phyloP scores from a whole-genome alignment of 345 rosid genomes.

The Nasturtium officinale region DNA sequence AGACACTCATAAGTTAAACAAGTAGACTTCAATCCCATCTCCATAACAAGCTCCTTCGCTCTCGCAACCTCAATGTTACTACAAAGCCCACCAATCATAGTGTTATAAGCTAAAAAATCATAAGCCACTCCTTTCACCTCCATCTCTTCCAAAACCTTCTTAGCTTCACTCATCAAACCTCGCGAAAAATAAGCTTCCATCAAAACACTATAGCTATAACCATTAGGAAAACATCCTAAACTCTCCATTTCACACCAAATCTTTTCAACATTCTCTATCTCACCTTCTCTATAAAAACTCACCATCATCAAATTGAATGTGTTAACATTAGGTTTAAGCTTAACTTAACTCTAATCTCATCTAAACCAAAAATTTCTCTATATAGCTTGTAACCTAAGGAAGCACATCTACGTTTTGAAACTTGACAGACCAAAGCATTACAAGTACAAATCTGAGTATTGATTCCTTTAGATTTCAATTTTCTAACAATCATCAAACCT shows the following conservation, averaged over 20 bases:
- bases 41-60: slow-evolving; percentile 60
- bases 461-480: slow-evolving; percentile 65
- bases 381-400: slow-evolving; percentile 58
- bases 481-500: slow-evolving; percentile 57
- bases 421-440: slow-evolving; percentile 56
- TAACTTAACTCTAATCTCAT: slow-evolving; percentile 22
- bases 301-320: slow-evolving; percentile 71
- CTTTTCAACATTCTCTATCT: slow-evolving; percentile 60
- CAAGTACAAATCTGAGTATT: slow-evolving; percentile 57
- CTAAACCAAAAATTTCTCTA: slow-evolving; percentile 59
- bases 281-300: slow-evolving; percentile 61
- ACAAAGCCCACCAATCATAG: slow-evolving; percentile 71
- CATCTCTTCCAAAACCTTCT: slow-evolving; percentile 72
- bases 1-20: slow-evolving; percentile 63
- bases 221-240: slow-evolving; percentile 49
- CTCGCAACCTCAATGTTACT: slow-evolving; percentile 51
- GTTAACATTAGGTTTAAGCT: slow-evolving; percentile 57
- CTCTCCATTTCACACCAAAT: slow-evolving; percentile 67
- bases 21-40: slow-evolving; percentile 58
- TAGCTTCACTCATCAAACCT: slow-evolving; percentile 65
- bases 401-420: slow-evolving; percentile 52
- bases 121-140: slow-evolving; percentile 48
- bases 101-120: slow-evolving; percentile 65
- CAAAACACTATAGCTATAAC: slow-evolving; percentile 57
- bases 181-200: slow-evolving; percentile 58